Base-by-base conservation (phyloP, 352 stramenopile species). In the Phytophthora multivora region DNA sequence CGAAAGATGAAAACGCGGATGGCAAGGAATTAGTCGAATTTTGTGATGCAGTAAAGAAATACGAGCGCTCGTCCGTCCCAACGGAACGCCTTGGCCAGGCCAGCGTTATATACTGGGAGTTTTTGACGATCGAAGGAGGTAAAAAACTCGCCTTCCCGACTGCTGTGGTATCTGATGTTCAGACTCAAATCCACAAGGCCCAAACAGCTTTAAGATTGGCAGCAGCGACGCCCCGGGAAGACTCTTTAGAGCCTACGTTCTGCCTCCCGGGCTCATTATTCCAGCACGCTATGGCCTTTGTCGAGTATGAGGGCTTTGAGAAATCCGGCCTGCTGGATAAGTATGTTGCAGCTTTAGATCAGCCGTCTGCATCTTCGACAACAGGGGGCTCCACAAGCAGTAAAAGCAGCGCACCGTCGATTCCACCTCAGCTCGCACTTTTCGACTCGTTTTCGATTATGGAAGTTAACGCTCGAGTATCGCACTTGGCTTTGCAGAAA, bases 371-470 rank as follows among this genome's bases (percentile, higher is more conserved):
- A 23, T 49, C 60, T 12, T 63, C 63, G 38, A 61, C 55, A 23
- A 43, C 64, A 35, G 33, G 57, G 47, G 25, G 10, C 59, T 63
- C 63, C 15, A 58, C 64, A 12, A 63, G 68, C 47, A 72, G 71
- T 19, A 78, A 75, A 53, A 74, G 25, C 38, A 67, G 42, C 52
- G 41, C 46, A 10, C 45, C 48, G 7, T 73, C 73, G 0, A 83
- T 96, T 26, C 87, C 87, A 15, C 77, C 83, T 0, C 87, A 96
- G 48, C 71, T 96, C 3, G 70, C 80, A 1, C 66, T 96, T 16
- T 96, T 93, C 50, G 87, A 96, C 47, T 70, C 83, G 1, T 96
- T 94, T 51, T 93, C 86, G 28, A 90, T 96, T 40, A 93, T 92
- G 85, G 87, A 96, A 70, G 57, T 94, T 0, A 96, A 96, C 53